Base-by-base conservation (phyloP, 331 rosid genomes). In the Rosa hybrid region DNA sequence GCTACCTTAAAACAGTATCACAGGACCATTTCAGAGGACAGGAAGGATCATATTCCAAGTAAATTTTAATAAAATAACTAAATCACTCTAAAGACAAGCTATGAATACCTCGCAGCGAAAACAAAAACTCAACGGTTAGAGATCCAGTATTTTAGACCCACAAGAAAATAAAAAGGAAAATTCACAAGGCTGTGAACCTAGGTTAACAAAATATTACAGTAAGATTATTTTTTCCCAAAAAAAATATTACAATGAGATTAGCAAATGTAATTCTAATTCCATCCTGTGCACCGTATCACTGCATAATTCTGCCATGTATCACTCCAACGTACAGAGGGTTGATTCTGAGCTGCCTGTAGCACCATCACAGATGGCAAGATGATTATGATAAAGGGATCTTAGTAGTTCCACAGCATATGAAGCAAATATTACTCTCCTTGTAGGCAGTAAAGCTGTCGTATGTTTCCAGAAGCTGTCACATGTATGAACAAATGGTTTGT, bases 391-490 rank as follows among this genome's bases (percentile, higher is more conserved):
- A 76, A 68, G 59, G 72, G 81, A 83, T 76, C 80, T 70, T 75
- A 72, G 75, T 81, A 78, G 81, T 51, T 81, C 83, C 77, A 71
- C 25, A 41, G 53, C 82, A 69, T 54, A 39, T 56, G 72, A 23
- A 59, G n/a, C 71, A 78, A 74, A 79, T 25, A 83, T 96, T 69
- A 96, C 83, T 96, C 99, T 21, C 99, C 94, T 86, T 93, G 99
- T 48, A 93, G 88, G 84, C 94, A 96, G 88, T 96, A 96, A 82
- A 96, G 99, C 88, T 96, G 99, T 45, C 99, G 99, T 75, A 96
- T 90, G 87, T 96, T 96, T 62, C 99, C 99, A 0, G 99, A 91
- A 49, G 98, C 99, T 96, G 97, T 71, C 80, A 83, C 68, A 76
- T 70, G 30, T 73, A 42, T 23, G 71, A 83, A 82, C 16, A 76